Evolutionary conservation across 2,329 filamentous ascomycete genomes (phyloP), one percentile per base, ranked within the genome.

Genomic region (Verticillium nonalfalfae): DNA sequence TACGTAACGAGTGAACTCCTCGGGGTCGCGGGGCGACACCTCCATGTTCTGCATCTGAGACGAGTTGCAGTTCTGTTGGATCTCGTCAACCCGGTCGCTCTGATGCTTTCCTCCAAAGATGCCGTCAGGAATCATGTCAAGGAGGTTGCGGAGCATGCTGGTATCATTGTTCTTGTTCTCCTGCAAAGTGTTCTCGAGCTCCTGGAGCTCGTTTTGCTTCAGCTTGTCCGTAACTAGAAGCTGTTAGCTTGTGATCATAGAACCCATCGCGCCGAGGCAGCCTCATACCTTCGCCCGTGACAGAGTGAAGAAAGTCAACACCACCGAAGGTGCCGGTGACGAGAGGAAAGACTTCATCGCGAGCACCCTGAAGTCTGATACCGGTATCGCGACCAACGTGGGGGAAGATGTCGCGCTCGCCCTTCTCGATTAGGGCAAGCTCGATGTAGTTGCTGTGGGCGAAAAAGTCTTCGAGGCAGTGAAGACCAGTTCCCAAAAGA

Each of bases 391-490:
- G 82, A 39, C 94, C 94, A 60, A 95, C 91, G 70, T 97, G 93
- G 33, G 94, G 91, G 74, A 97, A 97, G 63, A 97, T 77, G 63
- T 90, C 84, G 6, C 77, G 80, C 75, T 95, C 92, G 59, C 92
- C 93, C 69, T 97, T 76, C 73, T 97, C 93, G 68, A 95, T 93
- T 57, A 97, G 81, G 62, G 90, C 91, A 62, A 97, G 85, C 74
- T 97, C 93, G 14, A 83, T 87, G 76, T 96, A 97, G 80, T 97
- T 97, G 73, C 91, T 96, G 77, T 97, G 94, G 15, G 93, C 94
- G 60, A 93, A 88, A 78, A 89, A 98, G 72, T 97, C 93, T 78
- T 96, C 93, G 31, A 97, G 78, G 72, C 93, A 97, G 78, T 98
- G 94, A 61, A 93, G 84, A 39, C 89, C 93, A 62, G 93, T 97